These are phyloP conservation scores for Fonsecaea pedrosoi DNA, from an alignment of 2,329 filamentous ascomycete species.

Conservation along the genomic window DNA sequence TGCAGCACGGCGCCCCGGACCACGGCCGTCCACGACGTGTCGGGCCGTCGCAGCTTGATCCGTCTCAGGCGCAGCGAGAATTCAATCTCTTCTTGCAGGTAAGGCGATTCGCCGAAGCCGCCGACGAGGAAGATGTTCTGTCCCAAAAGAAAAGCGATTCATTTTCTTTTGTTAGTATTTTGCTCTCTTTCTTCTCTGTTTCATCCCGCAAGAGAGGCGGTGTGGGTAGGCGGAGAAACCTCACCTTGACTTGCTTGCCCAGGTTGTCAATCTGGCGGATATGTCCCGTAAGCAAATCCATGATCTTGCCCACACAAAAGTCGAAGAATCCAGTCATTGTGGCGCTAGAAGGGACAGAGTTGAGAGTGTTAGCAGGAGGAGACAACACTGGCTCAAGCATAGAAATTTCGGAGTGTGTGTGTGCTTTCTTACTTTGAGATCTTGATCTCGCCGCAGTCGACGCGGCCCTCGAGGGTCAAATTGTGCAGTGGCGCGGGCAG, in stretches of 20 bases:
- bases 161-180: neutral
- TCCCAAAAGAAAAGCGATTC: neutral
- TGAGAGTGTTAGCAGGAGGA: neutral
- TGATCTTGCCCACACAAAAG: neutral
- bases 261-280: neutral
- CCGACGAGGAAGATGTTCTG: neutral
- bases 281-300: neutral
- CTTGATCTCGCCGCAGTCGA: neutral
- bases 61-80: neutral
- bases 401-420: no score
- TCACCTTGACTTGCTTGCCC: neutral
- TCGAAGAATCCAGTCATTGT: neutral
- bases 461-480: neutral
- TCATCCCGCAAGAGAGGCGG: no score
- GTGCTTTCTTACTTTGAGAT: neutral
- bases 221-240: neutral
- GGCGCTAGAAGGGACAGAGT: neutral
- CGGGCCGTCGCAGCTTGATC: neutral
- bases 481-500: neutral
- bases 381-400: no score
- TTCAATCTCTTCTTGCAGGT: neutral
- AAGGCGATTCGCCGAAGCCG: neutral
- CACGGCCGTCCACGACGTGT: neutral
- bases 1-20: neutral
- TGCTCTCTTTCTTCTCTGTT: neutral